phyloP scores from a whole-genome alignment of 129 eudicot genomes.

The Flaveria bidentis region DNA sequence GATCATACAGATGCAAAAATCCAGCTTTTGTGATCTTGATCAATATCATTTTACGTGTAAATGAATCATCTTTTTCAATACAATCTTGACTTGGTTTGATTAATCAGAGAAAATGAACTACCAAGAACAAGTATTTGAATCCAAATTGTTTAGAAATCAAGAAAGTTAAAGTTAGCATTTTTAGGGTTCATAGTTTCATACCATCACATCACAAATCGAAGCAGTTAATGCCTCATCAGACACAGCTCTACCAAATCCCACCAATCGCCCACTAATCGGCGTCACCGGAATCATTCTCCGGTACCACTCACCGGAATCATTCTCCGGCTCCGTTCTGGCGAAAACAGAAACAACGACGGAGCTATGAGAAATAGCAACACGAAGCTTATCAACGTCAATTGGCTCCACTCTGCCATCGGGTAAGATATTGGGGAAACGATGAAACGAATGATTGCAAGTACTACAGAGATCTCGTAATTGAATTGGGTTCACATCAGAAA shows the following conservation, averaged over 20 bases:
- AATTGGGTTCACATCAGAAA: slow-evolving; percentile 45
- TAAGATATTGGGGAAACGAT: slow-evolving; percentile 61
- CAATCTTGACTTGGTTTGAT: neutral
- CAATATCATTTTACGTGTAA: no score
- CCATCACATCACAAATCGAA: slow-evolving; percentile 88
- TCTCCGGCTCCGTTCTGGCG: slow-evolving; percentile 34
- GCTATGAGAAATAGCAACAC: slow-evolving; percentile 55
- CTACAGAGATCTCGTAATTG: slow-evolving; percentile 58
- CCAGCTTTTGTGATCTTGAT: no score
- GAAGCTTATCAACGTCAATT: slow-evolving; percentile 55
- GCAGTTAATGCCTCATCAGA: slow-evolving; percentile 77
- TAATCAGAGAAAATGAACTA: neutral
- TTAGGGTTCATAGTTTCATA: slow-evolving; percentile 34
- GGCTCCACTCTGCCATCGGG: slow-evolving; percentile 50
- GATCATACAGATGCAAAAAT: no score
- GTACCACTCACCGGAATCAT: slow-evolving; percentile 46
- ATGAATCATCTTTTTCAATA: no score
- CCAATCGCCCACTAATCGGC: slow-evolving; percentile 58
- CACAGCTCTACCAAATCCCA: slow-evolving; percentile 93
- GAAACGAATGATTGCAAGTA: slow-evolving; percentile 74
- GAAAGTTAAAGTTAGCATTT: neutral
- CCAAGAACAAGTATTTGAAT: neutral
- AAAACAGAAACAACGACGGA: slow-evolving; percentile 74
- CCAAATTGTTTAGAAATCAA: slow-evolving; percentile 4
- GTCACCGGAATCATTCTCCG: slow-evolving; percentile 58